Base-by-base conservation (phyloP, 805 yeast genomes). In the Metschnikowia colocasiae region DNA sequence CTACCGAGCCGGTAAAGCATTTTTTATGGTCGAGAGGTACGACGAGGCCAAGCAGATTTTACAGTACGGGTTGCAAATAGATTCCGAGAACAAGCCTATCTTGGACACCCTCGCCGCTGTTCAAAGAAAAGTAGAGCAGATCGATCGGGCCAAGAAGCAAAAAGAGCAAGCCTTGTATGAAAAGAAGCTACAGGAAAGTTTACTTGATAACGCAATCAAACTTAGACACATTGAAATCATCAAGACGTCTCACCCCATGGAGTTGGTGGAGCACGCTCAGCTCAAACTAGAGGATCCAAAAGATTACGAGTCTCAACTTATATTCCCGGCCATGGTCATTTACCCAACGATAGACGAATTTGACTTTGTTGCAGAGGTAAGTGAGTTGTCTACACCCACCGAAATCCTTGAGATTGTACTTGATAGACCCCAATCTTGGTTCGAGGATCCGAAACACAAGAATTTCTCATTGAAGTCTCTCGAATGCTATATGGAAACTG, bases 311-410 rank as follows among this genome's bases (percentile, higher is more conserved):
- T 83, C 96, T 0, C 91, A 87, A 59, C 68, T 92, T 40, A 75
- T 85, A n/a, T 76, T 89, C 55, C 96, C 97, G 0, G 85, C 91
- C 0, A 73, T 85, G 71, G 71, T 88, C 3, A 64, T 91, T 48
- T 92, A 89, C 57, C 97, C 98, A 19, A 78, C 90, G 1, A 80
- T 80, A 3, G 85, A 85, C 62, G 94, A 88, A 62, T 87, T 89
- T 56, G 97, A 92, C 63, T 83, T 83, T 56, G 71, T 92, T 33
- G 86, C 82, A 1, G 83, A 82, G 50, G 77, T 85, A 5, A 80
- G 92, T 49, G 97, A 90, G 64, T 66, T 82, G 31, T 73, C 83
- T 1, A 77, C 92, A 0, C 81, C 92, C 0, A 59, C 64, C 4
- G 94, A 86, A 32, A 59, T 87, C 9, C 62, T 89, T 51, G 78